Evolutionary conservation across 2,329 filamentous ascomycete species (phyloP).

Genomic region (Pyrenophora graminea): DNA sequence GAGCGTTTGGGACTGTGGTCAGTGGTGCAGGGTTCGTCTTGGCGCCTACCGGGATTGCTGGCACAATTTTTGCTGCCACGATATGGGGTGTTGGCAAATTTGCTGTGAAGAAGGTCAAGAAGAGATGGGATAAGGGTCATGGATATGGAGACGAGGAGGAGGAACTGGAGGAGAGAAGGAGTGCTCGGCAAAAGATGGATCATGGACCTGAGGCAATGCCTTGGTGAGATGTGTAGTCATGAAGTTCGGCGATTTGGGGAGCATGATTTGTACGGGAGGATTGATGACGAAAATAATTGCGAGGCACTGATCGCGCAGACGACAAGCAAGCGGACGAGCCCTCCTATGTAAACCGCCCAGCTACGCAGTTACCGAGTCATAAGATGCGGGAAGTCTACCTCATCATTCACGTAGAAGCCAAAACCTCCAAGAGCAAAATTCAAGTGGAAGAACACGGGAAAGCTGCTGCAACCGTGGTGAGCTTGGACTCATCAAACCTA

Average conservation of each 20-base stretch:
- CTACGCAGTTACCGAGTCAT: neutral
- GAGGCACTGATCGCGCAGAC: too few species aligned
- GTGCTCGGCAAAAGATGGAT: conserved; percentile 11
- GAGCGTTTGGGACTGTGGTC: conserved; percentile 44
- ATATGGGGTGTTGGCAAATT: conserved; percentile 48
- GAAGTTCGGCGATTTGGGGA: too few species aligned
- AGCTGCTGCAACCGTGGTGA: too few species aligned
- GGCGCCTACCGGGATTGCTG: conserved; percentile 49
- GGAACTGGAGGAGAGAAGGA: conserved; percentile 26
- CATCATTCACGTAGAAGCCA: too few species aligned
- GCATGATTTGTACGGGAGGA: too few species aligned
- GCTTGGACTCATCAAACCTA: too few species aligned
- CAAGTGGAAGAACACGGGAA: too few species aligned
- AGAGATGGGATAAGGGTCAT: conserved; percentile 28
- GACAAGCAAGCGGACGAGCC: too few species aligned
- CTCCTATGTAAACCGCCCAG: too few species aligned
- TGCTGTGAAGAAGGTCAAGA: conserved; percentile 41
- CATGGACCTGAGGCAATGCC: conserved; percentile 26
- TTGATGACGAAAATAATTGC: too few species aligned
- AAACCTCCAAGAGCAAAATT: too few species aligned
- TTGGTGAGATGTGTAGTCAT: conserved; percentile 17
- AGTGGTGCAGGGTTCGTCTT: conserved; percentile 49
- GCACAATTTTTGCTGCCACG: conserved; percentile 42
- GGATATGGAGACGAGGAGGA: conserved; percentile 28
- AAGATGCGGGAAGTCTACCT: neutral